Base-by-base conservation (phyloP, 2,329 filamentous ascomycete genomes). In the Lecanicillium sp. region DNA sequence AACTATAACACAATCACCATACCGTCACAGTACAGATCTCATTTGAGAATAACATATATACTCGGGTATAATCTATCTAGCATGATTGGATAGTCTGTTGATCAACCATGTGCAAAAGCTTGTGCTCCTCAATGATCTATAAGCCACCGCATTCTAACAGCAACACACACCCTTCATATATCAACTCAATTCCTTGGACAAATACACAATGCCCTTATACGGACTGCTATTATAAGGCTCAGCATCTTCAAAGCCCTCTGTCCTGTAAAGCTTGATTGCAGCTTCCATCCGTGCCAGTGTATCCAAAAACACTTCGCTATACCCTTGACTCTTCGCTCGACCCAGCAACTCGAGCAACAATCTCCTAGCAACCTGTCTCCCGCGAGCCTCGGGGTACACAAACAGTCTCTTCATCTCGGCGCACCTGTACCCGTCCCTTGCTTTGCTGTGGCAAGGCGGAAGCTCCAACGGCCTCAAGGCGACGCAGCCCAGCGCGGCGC, bases 401-500 rank as follows among this genome's bases (percentile, higher is more conserved):
- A 56, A 62, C 2, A 62, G 50, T 8, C 59, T 49, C 32, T 61
- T 62, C 15, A 62, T 38, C 30, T 62, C 60, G 23, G 58, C 58
- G 39, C 56, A 58, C 17, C 45, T 48, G 4, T 48, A 26, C 12
- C 39, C 43, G 3, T 5, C 14, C 5, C 24, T 48, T 3, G 32
- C 40, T 20, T n/a, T 33, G 0, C 37, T 14, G 26, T 56, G 59
- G 3, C 50, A 29, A 1, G 51, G 4, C 8, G 53, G 49, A 0
- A 60, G 41, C 2, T 51, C 35, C 19, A 61, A 30, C 3, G 58
- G 53, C 7, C 58, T 50, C 43, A 61, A 29, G 7, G 57, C 58
- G 36, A 62, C 52, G 29, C 59, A 62, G 24, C 58, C 59, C 3
- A 62, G 53, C 1, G 56, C 41, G 3, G 49, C 12, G 12, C 51